Evolutionary conservation across 257 asterid species (phyloP), one percentile per base, ranked within the genome.

Genomic region (Rehmannia glutinosa): DNA sequence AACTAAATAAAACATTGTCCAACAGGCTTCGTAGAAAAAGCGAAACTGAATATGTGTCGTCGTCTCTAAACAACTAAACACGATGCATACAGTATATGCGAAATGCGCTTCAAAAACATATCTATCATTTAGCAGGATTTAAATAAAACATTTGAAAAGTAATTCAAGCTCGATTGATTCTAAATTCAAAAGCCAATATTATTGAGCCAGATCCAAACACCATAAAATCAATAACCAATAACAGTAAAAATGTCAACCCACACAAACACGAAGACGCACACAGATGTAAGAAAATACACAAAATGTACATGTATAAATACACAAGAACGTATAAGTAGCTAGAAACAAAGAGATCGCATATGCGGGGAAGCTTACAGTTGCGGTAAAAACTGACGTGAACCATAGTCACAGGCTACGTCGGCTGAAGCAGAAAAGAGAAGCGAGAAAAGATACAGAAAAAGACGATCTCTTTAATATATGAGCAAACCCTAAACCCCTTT

Each of bases 381-480:
- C 83, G 83, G 63, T 78, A 78, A 13, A 74, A 61, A 33, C 61
- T 66, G 63, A 78, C 83, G 83, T 78, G 83, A 19, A 78, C 83
- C 80, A 78, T 78, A 12, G 68, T 30, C 17, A 23, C 25, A 32
- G 63, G 45, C 58, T 64, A 51, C 57, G 78, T 47, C 75, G 68
- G 73, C 68, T 50, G 69, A 28, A 41, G 66, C 55, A 46, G 54
- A 36, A 36, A 61, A 33, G 42, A 20, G 16, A 19, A 33, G 11
- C 43, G 38, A 32, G 33, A 30, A 27, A 35, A 24, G 10, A 13
- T 1, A 7, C 0, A 56, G 43, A 8, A 4, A 41, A 25, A 8
- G 65, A 28, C 54, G 36, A 42, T 23, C 16, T 32, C 41, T 24
- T 3, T 5, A n/a, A 19, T 53, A 68, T 30, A 36, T 12, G 65